Percentiles rank a stretch among this genome's conserved stretches.
phyloP scores from a whole-genome alignment of 1,139 yeast species.

The Hyphopichia fennica region DNA sequence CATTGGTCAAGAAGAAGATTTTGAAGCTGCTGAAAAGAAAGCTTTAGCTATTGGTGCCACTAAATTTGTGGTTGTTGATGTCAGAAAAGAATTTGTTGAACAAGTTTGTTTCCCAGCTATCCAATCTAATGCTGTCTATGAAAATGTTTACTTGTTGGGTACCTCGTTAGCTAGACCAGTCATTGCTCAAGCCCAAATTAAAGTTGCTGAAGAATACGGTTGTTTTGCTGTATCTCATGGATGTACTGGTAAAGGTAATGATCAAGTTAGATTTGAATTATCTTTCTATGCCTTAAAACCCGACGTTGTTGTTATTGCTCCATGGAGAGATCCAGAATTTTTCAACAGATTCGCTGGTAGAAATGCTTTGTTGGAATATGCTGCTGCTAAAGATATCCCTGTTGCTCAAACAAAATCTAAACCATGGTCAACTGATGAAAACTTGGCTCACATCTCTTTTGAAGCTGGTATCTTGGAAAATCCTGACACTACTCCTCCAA shows the following conservation, averaged over 20 bases:
- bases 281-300: conserved; percentile 97
- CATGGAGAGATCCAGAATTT: conserved; percentile 97
- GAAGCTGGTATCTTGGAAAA: conserved; percentile 99
- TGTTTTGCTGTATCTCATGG: conserved; percentile 99
- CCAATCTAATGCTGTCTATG: conserved; percentile 95
- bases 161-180: conserved; percentile 98
- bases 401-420: conserved; percentile 97
- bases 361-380: conserved; percentile 90
- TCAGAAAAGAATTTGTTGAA: conserved; percentile 91
- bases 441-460: conserved; percentile 96
- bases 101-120: conserved; percentile 95
- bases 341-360: conserved; percentile 97
- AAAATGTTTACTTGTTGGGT: conserved; percentile 92
- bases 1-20: conserved; percentile 99
- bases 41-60: conserved; percentile 97
- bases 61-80: conserved; percentile 90
- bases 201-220: conserved; percentile 95
- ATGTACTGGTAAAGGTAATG: conserved; percentile 99
- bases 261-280: conserved; percentile 96
- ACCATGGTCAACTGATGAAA: conserved; percentile 99
- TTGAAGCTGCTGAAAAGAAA: conserved; percentile 94
- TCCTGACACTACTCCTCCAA: conserved; percentile 98
- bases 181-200: conserved; percentile 96
- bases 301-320: conserved; percentile 94
- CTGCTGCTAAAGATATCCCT: conserved; percentile 86